phyloP scores from a whole-genome alignment of 257 asterid genomes.

The Nicotiana attenuata region DNA sequence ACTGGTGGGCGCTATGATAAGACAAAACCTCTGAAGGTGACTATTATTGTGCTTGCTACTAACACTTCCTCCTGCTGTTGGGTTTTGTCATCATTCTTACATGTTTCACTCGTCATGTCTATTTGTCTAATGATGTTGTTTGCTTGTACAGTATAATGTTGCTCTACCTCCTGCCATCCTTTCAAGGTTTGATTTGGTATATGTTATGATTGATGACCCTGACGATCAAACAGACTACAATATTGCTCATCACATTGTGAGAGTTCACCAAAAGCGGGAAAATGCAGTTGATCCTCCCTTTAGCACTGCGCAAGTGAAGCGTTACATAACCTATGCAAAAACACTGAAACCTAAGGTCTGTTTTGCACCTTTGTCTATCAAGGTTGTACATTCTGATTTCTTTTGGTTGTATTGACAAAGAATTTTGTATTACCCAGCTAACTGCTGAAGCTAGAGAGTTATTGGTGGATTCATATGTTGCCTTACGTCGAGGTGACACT shows the following conservation, averaged over 20 bases:
- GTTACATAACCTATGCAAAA: constrained; percentile 83
- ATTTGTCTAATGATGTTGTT: not conserved
- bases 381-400: not conserved
- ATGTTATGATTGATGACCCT: constrained; percentile 98
- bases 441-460: constrained; percentile 68
- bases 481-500: constrained; percentile 84
- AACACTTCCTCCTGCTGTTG: not conserved
- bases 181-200: constrained; percentile 95
- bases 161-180: constrained; percentile 99
- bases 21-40: constrained; percentile 93
- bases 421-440: constrained; percentile 44
- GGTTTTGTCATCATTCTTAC: not conserved
- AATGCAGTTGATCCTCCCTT: constrained; percentile 84
- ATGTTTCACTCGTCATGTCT: not conserved
- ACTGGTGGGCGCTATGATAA: constrained; percentile 98
- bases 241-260: constrained; percentile 91
- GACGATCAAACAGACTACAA: constrained; percentile 89
- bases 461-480: constrained; percentile 84
- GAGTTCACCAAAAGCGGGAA: constrained; percentile 84
- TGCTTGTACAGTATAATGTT: constrained; percentile 76
- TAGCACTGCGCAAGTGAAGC: constrained; percentile 74
- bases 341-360: constrained; percentile 86
- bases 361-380: not conserved
- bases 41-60: constrained; percentile 4
- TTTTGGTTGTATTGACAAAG: constrained; percentile 13